Base-by-base conservation (phyloP, 306 rosid genomes). In the Quillaja saponaria region DNA sequence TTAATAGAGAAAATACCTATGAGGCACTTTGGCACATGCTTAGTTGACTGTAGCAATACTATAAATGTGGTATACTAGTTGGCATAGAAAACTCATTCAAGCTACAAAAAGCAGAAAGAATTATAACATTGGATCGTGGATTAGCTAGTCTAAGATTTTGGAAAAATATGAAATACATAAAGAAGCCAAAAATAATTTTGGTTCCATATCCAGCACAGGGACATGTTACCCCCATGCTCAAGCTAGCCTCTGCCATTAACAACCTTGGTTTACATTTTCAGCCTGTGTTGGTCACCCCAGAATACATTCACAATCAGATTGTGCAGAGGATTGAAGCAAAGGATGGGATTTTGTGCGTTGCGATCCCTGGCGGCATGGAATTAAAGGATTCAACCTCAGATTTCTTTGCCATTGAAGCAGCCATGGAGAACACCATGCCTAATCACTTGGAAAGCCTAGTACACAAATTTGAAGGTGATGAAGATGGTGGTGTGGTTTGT, bases 201-300 rank as follows among this genome's bases (percentile, higher is more conserved):
- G 82, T 91, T 73, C 96, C 98, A 6, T 91, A 91, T 74, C 96
- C 98, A 0, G 95, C 98, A 13, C 96, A 80, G 45, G 98, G 98
- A 25, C 98, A 91, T 63, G 84, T 91, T 1, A 81, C 71, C 67
- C 95, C 98, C 73, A 88, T 91, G 90, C 79, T 88, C 16, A 82
- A 79, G 76, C 63, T 91, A 12, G 98, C 88, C 3, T 10, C 71
- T 1, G 71, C 69, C 34, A 73, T 88, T 39, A 14, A 61, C 1
- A 55, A 37, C 63, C 76, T 50, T 18, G 95, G 88, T 1, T 80
- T n/a, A n/a, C n/a, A n/a, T n/a, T n/a, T 72, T 16, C 63, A 78
- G 54, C 63, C 92, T 0, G 47, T 82, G 37, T 47, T 90, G 4
- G 67, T 87, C 20, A 59, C 84, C 0, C 91, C 95, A 0, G 74